A percentile compares a stretch with the other conserved stretches of the same genome.
These are phyloP conservation scores for Coemansia sp. DNA, from an alignment of 192 early-diverging fungal species.

Conservation along the genomic window DNA sequence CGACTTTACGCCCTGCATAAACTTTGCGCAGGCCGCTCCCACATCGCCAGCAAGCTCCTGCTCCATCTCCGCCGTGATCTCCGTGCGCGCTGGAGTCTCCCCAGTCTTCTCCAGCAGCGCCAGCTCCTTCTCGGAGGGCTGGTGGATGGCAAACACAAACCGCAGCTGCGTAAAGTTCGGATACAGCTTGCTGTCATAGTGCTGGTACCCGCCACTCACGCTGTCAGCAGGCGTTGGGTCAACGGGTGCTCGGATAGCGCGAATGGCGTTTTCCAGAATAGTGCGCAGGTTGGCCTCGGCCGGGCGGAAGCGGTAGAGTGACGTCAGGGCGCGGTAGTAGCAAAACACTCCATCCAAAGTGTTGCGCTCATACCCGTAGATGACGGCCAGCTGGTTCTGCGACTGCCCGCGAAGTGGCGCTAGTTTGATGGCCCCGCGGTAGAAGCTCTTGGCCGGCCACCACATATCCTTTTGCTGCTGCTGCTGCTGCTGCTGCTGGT, in stretches of 20 bases:
- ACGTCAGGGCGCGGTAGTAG: constrained; percentile 45
- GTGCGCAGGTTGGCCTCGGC: constrained; percentile 39
- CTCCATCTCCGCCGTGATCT: constrained; percentile 9
- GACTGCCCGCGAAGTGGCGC: constrained; percentile 49
- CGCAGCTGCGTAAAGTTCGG: constrained; percentile 36
- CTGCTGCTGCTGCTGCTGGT: constrained; percentile 1
- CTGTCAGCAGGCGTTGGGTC: not conserved
- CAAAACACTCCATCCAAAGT: constrained; percentile 28
- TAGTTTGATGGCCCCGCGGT: constrained; percentile 35
- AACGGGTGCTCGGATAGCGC: constrained; percentile 9
- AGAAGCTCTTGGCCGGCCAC: constrained; percentile 46
- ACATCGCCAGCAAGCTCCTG: constrained; percentile 11
- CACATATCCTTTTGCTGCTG: constrained; percentile 16
- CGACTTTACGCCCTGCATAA: constrained; percentile 19
- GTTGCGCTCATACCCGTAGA: constrained; percentile 41
- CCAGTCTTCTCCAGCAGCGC: not conserved
- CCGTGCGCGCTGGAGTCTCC: not conserved
- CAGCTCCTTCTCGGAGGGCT: constrained; percentile 8
- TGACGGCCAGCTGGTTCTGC: constrained; percentile 48
- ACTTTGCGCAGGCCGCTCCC: constrained; percentile 8
- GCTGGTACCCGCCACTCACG: constrained; percentile 13
- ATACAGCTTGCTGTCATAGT: constrained; percentile 27
- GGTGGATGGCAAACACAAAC: constrained; percentile 33
- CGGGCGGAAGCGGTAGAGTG: constrained; percentile 21
- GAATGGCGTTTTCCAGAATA: constrained; percentile 32